Conservation (phyloP, 2,329 filamentous ascomycete genomes). For the Monosporascus sp. region DNA sequence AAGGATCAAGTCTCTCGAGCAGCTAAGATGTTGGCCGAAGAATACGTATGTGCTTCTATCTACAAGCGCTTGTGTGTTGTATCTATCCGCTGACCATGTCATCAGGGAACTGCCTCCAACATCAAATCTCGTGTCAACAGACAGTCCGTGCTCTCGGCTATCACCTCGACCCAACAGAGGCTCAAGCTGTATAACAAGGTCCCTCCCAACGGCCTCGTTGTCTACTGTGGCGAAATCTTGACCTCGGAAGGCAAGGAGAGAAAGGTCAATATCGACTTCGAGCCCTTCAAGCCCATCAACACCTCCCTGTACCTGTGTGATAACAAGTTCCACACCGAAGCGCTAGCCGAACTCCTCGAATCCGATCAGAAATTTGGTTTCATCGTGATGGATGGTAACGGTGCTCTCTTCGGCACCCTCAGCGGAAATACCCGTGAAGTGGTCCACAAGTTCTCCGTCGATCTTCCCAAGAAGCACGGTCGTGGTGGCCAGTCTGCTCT, state of each 20-base stretch:
- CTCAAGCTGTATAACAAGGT: conserved; percentile 99
- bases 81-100: conserved; percentile 19
- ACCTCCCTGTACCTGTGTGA: conserved; percentile 98
- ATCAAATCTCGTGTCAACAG: conserved; percentile 99
- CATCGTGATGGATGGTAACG: conserved; percentile 99
- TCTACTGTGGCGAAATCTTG: conserved; percentile 99
- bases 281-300: conserved; percentile 99
- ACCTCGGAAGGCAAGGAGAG: conserved; percentile 97
- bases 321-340: conserved; percentile 99
- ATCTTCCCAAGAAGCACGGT: conserved; percentile 99
- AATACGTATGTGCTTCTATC: conserved; percentile 67
- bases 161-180: conserved; percentile 97
- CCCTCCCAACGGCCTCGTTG: conserved; percentile 91
- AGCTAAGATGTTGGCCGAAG: conserved; percentile 99
- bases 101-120: conserved; percentile 91
- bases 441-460: conserved; percentile 96
- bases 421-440: conserved; percentile 97
- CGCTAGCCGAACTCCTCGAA: conserved; percentile 91
- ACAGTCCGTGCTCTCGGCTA: conserved; percentile 94
- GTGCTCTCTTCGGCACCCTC: conserved; percentile 91
- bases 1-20: conserved; percentile 97
- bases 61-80: background rate
- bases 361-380: conserved; percentile 99
- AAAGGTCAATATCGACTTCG: conserved; percentile 99
- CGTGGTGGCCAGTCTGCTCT: conserved; percentile 99